phyloP scores from a whole-genome alignment of 2,329 filamentous ascomycete species.

The Akanthomyces dipterigenus region DNA sequence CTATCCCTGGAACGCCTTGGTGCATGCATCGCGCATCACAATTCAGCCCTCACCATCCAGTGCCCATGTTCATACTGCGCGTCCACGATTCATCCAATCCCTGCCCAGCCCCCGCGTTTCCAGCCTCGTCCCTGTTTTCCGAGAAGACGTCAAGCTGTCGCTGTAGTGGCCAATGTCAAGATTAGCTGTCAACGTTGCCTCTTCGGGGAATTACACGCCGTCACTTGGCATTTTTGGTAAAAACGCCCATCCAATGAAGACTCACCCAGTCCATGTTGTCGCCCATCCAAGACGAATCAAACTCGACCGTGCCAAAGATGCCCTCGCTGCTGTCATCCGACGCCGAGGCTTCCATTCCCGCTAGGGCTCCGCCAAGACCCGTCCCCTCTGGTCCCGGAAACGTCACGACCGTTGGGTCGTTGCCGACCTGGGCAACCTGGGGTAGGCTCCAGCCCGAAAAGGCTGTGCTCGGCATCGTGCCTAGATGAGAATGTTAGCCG shows the following conservation, averaged over 20 bases:
- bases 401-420: not conserved
- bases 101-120: not conserved
- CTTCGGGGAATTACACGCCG: too few relatives aligned
- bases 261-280: slow-evolving; percentile 34
- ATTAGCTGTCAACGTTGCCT: not conserved
- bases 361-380: not conserved
- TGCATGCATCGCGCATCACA: not conserved
- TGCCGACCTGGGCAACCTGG: slow-evolving; percentile 9
- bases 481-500: not conserved
- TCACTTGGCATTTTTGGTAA: not conserved
- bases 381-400: slow-evolving; percentile 1
- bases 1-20: not conserved
- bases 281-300: slow-evolving; percentile 32
- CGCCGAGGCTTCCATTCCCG: slow-evolving; percentile 1
- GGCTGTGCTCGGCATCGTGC: not conserved
- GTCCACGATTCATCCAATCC: not conserved
- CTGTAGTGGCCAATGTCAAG: not conserved
- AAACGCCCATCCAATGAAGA: not conserved
- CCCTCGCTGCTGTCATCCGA: slow-evolving; percentile 19
- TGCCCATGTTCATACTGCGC: slow-evolving; percentile 1
- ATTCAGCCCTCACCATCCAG: not conserved
- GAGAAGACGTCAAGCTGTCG: not conserved
- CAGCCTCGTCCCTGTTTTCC: not conserved
- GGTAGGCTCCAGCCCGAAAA: not conserved
- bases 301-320: slow-evolving; percentile 18